Evolutionary conservation across 176 grass and related monocot genomes (phyloP).

Genomic region (Carex scoparia): DNA sequence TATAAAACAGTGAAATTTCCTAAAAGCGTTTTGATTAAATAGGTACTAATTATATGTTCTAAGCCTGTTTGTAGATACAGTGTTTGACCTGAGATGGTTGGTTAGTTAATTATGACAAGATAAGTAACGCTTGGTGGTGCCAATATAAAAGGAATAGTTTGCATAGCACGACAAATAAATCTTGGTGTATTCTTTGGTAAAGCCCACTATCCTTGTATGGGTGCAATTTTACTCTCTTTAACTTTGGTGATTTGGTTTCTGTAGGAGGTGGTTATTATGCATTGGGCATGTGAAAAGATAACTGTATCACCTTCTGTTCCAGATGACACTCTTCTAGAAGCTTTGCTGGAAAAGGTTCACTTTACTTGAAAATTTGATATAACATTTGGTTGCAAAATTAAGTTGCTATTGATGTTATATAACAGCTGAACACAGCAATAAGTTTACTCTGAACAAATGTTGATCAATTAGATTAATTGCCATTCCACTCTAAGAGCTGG

Average conservation of each 20-base stretch:
- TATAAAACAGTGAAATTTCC: neutral
- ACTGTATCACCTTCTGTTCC: conserved; percentile 69
- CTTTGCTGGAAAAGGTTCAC: conserved; percentile 92
- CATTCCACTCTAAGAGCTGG: neutral
- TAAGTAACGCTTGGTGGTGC: conserved; percentile 5
- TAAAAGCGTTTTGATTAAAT: neutral
- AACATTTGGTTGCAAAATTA: neutral
- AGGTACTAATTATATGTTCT: neutral
- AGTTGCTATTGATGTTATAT: neutral
- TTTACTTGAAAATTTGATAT: conserved; percentile 27
- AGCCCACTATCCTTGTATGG: neutral
- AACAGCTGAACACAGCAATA: neutral
- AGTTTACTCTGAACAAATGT: neutral
- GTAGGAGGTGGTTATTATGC: conserved; percentile 98
- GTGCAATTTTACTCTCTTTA: neutral
- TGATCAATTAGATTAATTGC: neutral
- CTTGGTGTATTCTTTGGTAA: conserved; percentile 6
- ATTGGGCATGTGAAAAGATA: conserved; percentile 98
- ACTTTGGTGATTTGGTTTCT: conserved; percentile 2
- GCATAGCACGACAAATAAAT: neutral
- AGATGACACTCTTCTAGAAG: conserved; percentile 74
- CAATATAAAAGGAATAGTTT: neutral
- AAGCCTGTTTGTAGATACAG: neutral
- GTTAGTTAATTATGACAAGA: neutral
- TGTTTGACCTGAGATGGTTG: neutral